phyloP scores from a whole-genome alignment of 257 asterid species.

The Pogostemon cablin region DNA sequence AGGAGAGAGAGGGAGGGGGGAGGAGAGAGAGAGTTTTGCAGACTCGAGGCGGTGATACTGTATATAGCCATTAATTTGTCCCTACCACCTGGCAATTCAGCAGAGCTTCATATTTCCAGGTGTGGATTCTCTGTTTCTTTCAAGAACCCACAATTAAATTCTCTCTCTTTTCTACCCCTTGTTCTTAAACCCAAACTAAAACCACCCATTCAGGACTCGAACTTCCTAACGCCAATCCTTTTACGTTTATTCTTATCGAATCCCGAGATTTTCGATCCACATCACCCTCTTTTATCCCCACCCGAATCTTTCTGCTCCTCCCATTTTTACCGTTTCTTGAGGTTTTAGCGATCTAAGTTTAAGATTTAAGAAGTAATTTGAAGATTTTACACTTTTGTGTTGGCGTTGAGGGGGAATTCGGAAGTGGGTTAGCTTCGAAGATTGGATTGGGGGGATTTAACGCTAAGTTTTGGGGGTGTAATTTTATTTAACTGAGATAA shows the following conservation, averaged over 20 bases:
- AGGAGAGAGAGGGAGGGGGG: not conserved
- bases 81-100: slow-evolving; percentile 45
- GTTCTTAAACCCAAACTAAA: not conserved
- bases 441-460: slow-evolving; percentile 43
- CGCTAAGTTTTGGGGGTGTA: slow-evolving; percentile 35
- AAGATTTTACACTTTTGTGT: slow-evolving; percentile 22
- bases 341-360: slow-evolving; percentile 26
- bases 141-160: slow-evolving; percentile 12
- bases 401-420: slow-evolving; percentile 6
- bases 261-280: slow-evolving; percentile 44
- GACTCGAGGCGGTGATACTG: slow-evolving; percentile 24
- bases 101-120: slow-evolving; percentile 39
- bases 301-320: not conserved
- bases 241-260: not conserved
- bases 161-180: no score
- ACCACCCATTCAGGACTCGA: not conserved
- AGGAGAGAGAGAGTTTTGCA: slow-evolving; percentile 16
- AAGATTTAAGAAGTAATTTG: slow-evolving; percentile 14
- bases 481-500: slow-evolving; percentile 8
- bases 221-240: slow-evolving; percentile 10
- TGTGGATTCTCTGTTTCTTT: slow-evolving; percentile 35
- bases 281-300: slow-evolving; percentile 7
- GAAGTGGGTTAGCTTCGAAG: slow-evolving; percentile 43
- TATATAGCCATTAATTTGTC: slow-evolving; percentile 4
- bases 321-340: slow-evolving; percentile 17